phyloP scores from a whole-genome alignment of 1,284 basidiomycete genomes.

The Ceratobasidium sp. region DNA sequence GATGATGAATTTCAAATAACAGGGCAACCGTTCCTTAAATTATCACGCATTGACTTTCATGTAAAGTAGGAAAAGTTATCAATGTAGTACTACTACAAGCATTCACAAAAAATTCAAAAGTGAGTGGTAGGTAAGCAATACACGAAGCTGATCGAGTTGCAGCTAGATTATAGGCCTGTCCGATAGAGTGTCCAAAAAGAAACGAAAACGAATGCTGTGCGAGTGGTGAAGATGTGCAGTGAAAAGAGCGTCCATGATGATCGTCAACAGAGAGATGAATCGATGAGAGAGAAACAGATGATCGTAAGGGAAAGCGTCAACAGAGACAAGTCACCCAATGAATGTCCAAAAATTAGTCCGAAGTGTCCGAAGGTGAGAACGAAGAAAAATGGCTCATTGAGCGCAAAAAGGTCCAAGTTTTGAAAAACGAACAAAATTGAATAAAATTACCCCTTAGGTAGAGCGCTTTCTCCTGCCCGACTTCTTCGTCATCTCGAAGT shows the following conservation, averaged over 20 bases:
- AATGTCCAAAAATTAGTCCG: conserved; percentile 16
- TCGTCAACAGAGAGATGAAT: neutral
- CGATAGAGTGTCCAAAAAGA: conserved; percentile 10
- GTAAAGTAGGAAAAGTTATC: neutral
- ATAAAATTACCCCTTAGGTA: neutral
- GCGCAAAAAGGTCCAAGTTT: conserved; percentile 12
- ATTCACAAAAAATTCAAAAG: conserved; percentile 1
- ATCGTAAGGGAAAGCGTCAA: conserved; percentile 18
- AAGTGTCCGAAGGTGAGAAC: conserved; percentile 7
- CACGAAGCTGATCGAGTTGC: conserved; percentile 4
- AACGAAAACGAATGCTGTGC: conserved; percentile 20
- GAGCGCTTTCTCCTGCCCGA: conserved; percentile 19
- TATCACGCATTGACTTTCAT: no score
- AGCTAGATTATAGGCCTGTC: conserved; percentile 25
- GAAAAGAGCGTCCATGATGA: conserved; percentile 29
- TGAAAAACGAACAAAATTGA: conserved; percentile 16
- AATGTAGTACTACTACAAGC: conserved; percentile 28
- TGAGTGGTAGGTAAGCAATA: conserved; percentile 31
- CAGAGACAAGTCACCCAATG: neutral
- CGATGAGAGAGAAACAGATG: conserved; percentile 6
- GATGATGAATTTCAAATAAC: no score
- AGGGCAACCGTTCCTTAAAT: no score
- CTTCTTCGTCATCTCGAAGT: conserved; percentile 34
- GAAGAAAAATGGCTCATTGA: conserved; percentile 21
- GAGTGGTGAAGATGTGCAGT: conserved; percentile 34